These are phyloP conservation scores for Cutaneotrichosporon mucoides DNA, from an alignment of 1,284 basidiomycete genomes.

Conservation along the genomic window DNA sequence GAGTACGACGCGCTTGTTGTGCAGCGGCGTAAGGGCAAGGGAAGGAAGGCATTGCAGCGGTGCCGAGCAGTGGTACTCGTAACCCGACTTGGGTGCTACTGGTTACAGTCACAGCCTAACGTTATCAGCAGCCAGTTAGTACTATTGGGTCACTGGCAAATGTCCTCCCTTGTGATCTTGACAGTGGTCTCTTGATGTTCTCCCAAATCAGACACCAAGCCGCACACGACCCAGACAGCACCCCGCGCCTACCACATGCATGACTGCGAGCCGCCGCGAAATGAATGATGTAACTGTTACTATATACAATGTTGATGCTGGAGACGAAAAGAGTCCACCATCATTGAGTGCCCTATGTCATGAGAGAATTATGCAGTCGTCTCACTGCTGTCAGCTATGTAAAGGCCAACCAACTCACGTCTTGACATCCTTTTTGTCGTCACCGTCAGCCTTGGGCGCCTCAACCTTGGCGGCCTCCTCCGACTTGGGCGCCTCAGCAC, in stretches of 20 bases:
- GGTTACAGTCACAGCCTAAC: too few species aligned
- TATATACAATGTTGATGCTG: slow-evolving; percentile 7
- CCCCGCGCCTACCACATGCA: slow-evolving; percentile 1
- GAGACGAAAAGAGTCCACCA: neutral
- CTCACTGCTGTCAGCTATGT: neutral
- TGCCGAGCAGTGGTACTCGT: too few species aligned
- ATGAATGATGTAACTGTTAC: slow-evolving; percentile 5
- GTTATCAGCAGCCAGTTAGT: too few species aligned
- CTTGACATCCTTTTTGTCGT: neutral
- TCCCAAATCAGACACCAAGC: too few species aligned
- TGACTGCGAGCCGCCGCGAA: slow-evolving; percentile 1
- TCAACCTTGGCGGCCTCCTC: neutral
- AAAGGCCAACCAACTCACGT: neutral
- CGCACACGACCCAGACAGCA: too few species aligned
- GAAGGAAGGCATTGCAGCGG: too few species aligned
- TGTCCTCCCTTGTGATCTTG: too few species aligned
- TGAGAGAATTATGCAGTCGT: neutral
- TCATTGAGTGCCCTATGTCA: neutral
- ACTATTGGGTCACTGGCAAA: too few species aligned
- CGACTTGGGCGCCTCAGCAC: neutral
- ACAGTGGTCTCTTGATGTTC: too few species aligned
- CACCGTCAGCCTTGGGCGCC: neutral
- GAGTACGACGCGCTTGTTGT: neutral
- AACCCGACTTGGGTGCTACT: too few species aligned
- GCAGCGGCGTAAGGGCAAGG: too few species aligned